Conservation (phyloP, 2,329 filamentous ascomycete species). For the Curvularia hawaiiensis region DNA sequence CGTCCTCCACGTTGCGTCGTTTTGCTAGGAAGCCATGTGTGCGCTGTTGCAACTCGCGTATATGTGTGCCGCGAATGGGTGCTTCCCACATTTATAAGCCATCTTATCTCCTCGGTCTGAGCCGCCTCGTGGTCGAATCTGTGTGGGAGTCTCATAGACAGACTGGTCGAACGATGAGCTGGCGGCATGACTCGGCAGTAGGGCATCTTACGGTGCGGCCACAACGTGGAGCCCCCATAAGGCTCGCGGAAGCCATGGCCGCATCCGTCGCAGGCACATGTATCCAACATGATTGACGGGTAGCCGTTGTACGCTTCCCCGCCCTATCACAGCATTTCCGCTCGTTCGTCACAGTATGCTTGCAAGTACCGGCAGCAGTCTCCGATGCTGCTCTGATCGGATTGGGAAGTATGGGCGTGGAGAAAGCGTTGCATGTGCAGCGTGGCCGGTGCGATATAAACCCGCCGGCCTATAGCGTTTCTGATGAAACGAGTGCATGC, state of each 20-base stretch:
- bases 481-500: constrained; percentile 19
- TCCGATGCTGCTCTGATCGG: constrained; percentile 8
- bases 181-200: constrained; percentile 22
- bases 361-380: constrained; percentile 31
- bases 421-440: constrained; percentile 5
- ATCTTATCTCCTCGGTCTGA: constrained; percentile 14
- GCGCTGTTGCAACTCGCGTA: constrained; percentile 1
- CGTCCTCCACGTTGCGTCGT: not conserved
- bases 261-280: constrained; percentile 18
- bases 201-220: constrained; percentile 3
- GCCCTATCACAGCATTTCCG: constrained; percentile 9
- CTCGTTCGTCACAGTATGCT: constrained; percentile 24
- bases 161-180: constrained; percentile 25
- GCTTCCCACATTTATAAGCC: not conserved
- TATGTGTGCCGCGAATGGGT: constrained; percentile 1
- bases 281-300: constrained; percentile 14
- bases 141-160: constrained; percentile 17
- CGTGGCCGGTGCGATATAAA: not conserved
- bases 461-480: not conserved
- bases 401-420: constrained; percentile 6
- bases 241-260: constrained; percentile 14
- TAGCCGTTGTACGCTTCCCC: constrained; percentile 5
- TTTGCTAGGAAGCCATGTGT: not conserved
- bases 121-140: constrained; percentile 20
- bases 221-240: constrained; percentile 10